These are phyloP conservation scores for Ilex asprella DNA, from an alignment of 257 asterid species.

Conservation along the genomic window DNA sequence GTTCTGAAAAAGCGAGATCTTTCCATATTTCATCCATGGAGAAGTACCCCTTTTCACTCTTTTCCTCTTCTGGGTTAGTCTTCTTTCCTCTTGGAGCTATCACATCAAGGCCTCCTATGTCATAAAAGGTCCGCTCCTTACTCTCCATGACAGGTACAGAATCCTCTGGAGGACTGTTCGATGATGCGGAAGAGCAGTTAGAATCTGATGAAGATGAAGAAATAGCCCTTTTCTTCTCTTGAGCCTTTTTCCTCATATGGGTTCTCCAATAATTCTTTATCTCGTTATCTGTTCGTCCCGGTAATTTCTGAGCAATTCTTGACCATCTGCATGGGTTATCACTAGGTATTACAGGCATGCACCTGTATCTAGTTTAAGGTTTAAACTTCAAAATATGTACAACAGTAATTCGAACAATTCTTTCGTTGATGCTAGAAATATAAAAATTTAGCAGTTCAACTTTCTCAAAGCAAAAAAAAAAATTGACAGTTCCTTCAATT, in stretches of 20 bases:
- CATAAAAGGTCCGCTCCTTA: constrained; percentile 47
- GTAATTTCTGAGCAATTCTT: constrained; percentile 74
- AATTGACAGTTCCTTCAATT: no score
- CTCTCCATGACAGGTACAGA: constrained; percentile 16
- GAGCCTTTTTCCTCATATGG: constrained; percentile 81
- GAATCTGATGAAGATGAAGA: constrained; percentile 34
- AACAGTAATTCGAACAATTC: no score
- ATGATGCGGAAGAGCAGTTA: constrained; percentile 31
- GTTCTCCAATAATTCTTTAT: constrained; percentile 95
- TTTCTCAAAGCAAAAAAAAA: no score
- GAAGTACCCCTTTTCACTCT: constrained; percentile 24
- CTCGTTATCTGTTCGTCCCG: constrained; percentile 94
- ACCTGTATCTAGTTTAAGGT: no score
- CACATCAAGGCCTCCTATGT: constrained; percentile 45
- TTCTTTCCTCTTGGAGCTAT: constrained; percentile 14
- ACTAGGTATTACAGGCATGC: background rate
- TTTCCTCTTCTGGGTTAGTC: constrained; percentile 22
- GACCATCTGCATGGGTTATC: constrained; percentile 59
- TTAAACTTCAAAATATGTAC: no score
- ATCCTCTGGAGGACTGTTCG: constrained; percentile 20
- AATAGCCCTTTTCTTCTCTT: constrained; percentile 41
- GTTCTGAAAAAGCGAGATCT: constrained; percentile 51
- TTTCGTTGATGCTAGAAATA: no score
- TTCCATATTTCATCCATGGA: constrained; percentile 91
- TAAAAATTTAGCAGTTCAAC: no score